phyloP scores from a whole-genome alignment of 2,329 filamentous ascomycete genomes.

The Ceratocystis huliohia region DNA sequence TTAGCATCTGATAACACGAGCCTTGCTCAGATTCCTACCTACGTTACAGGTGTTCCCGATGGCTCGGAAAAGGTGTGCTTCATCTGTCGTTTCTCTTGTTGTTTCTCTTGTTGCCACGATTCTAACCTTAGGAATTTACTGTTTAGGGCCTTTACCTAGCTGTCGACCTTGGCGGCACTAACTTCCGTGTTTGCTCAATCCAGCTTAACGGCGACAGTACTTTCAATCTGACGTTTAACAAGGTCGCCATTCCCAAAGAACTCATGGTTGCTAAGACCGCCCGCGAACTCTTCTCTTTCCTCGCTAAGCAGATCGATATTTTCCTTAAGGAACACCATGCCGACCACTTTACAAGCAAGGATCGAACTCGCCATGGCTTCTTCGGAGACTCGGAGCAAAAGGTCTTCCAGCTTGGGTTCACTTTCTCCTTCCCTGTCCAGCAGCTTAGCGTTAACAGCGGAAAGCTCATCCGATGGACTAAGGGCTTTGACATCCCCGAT shows the following conservation, averaged over 20 bases:
- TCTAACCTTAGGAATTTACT: background rate
- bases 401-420: conserved; percentile 92
- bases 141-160: conserved; percentile 80
- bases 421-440: conserved; percentile 92
- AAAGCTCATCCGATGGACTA: conserved; percentile 90
- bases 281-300: conserved; percentile 77
- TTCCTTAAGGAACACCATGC: conserved; percentile 81
- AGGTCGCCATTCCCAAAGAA: conserved; percentile 77
- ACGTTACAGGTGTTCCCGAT: conserved; percentile 90
- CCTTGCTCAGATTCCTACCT: conserved; percentile 91
- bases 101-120: background rate
- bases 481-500: conserved; percentile 95
- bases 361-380: conserved; percentile 46
- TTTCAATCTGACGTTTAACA: conserved; percentile 85
- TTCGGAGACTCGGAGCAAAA: conserved; percentile 46
- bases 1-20: conserved; percentile 64
- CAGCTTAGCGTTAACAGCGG: conserved; percentile 94
- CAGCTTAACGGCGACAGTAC: conserved; percentile 87
- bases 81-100: background rate
- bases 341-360: conserved; percentile 52
- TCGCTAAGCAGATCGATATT: conserved; percentile 80
- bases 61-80: conserved; percentile 78
- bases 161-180: conserved; percentile 94
- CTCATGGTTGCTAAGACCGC: conserved; percentile 83
- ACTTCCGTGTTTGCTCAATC: conserved; percentile 95